phyloP scores from a whole-genome alignment of 768 basidiomycete genomes.

The Leccinum broughii region DNA sequence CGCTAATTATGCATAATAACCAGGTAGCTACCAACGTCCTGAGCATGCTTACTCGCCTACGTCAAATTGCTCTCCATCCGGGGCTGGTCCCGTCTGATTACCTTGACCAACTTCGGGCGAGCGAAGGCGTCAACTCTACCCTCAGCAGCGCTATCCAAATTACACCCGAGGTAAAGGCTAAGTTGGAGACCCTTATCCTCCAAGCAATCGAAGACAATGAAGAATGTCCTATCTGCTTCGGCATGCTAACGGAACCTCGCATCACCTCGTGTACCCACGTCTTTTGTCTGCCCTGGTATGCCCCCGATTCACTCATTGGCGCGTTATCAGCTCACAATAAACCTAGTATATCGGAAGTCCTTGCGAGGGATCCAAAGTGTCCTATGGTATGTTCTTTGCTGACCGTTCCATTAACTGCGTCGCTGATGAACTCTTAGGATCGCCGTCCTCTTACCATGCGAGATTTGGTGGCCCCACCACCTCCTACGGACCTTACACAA shows the following conservation, averaged over 20 bases:
- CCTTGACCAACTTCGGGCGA: slow-evolving; percentile 54
- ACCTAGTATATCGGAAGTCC: slow-evolving; percentile 65
- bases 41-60: slow-evolving; percentile 82
- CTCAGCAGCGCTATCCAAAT: slow-evolving; percentile 36
- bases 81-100: slow-evolving; percentile 72
- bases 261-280: slow-evolving; percentile 74
- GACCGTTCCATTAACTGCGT: neutral
- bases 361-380: slow-evolving; percentile 72
- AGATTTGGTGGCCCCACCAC: slow-evolving; percentile 62
- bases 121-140: slow-evolving; percentile 28
- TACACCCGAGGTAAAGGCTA: slow-evolving; percentile 52
- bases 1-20: slow-evolving; percentile 4
- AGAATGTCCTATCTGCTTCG: slow-evolving; percentile 80
- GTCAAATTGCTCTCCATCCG: slow-evolving; percentile 81
- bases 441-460: slow-evolving; percentile 56
- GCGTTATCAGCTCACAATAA: slow-evolving; percentile 2
- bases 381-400: slow-evolving; percentile 61
- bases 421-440: slow-evolving; percentile 48
- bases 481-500: slow-evolving; percentile 71
- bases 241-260: slow-evolving; percentile 57
- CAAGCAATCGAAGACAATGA: slow-evolving; percentile 78
- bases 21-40: slow-evolving; percentile 71
- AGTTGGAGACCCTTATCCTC: slow-evolving; percentile 57
- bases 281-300: slow-evolving; percentile 72
- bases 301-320: neutral